Base-by-base conservation (phyloP, 148 eudicot genomes). In the Nyssa sinensis region DNA sequence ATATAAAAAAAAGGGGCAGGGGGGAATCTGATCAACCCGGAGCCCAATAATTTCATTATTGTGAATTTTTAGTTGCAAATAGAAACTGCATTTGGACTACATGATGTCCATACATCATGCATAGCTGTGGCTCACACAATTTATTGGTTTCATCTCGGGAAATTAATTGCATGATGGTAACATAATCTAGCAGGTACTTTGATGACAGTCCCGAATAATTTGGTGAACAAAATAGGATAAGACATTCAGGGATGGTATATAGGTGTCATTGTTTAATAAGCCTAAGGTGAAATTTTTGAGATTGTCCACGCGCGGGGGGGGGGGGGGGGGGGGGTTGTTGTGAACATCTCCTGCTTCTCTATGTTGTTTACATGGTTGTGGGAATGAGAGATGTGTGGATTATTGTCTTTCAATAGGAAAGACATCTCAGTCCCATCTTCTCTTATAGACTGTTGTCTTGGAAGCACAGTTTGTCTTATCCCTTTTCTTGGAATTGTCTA, bases 391-490 rank as follows among this genome's bases (percentile, higher is more conserved):
- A 51, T 1, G 5, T 68, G 23, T 49, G 39, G n/a, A 49, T 49
- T 60, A 30, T 4, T 10, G 4, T 29, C 17, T 47, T 47, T 67
- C 24, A 34, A 44, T 13, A 41, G 24, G 16, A 49, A 30, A 30
- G 25, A 51, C 27, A 30, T 49, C 27, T 30, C 3, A 21, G 23
- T 68, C 28, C 34, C 71, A 67, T 67, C 32, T 24, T 67, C 31
- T n/a, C 21, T 25, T 41, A 41, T 57, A n/a, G n/a, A 51, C 25
- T 24, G 70, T 66, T 25, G 9, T n/a, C 32, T 67, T 67, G 70
- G 70, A 67, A 67, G 57, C 34, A 6, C 49, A 27, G 25, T 6
- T 39, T 44, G 33, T 44, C 24, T 14, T 8, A 14, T 41, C 49
- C 49, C 12, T 5, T 7, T 41, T 11, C 49, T 41, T 41, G 8